Percentiles rank a stretch among this genome's conserved stretches.
These are phyloP conservation scores for Paraphoma chrysanthemicola DNA, from an alignment of 2,329 filamentous ascomycete genomes.

Conservation along the genomic window DNA sequence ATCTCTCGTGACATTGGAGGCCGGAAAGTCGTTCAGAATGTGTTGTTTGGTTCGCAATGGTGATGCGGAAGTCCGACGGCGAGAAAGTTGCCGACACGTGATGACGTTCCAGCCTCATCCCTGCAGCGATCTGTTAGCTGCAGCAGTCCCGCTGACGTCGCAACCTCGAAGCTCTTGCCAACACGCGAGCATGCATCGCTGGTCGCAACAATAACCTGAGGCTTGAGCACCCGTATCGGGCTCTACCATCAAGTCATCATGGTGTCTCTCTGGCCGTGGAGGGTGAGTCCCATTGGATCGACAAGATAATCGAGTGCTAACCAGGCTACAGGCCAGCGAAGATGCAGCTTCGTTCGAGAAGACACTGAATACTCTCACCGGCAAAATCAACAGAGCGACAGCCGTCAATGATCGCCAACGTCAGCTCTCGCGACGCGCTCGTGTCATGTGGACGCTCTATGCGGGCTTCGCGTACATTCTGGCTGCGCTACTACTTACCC, in stretches of 20 bases:
- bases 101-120: slow-evolving; percentile 26
- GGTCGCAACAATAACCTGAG: slow-evolving; percentile 24
- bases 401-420: slow-evolving; percentile 76
- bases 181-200: slow-evolving; percentile 36
- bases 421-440: slow-evolving; percentile 76
- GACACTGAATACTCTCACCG: slow-evolving; percentile 79
- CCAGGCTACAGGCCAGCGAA: slow-evolving; percentile 68
- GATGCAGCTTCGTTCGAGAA: slow-evolving; percentile 95
- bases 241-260: slow-evolving; percentile 55
- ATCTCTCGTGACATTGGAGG: slow-evolving; percentile 49
- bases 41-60: slow-evolving; percentile 3
- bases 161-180: slow-evolving; percentile 8
- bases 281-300: slow-evolving; percentile 11
- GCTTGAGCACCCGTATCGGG: slow-evolving; percentile 33
- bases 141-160: slow-evolving; percentile 28
- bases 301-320: slow-evolving; percentile 10
- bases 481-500: slow-evolving; percentile 77
- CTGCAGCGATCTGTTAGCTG: slow-evolving; percentile 32
- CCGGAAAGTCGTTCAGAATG: neutral
- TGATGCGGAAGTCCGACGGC: slow-evolving; percentile 18
- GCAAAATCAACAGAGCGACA: slow-evolving; percentile 80
- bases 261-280: slow-evolving; percentile 83
- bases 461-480: slow-evolving; percentile 89
- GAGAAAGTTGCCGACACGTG: slow-evolving; percentile 29
- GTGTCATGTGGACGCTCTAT: slow-evolving; percentile 89